Evolutionary conservation across 345 rosid genomes (phyloP).

Genomic region (Eutrema japonicum): DNA sequence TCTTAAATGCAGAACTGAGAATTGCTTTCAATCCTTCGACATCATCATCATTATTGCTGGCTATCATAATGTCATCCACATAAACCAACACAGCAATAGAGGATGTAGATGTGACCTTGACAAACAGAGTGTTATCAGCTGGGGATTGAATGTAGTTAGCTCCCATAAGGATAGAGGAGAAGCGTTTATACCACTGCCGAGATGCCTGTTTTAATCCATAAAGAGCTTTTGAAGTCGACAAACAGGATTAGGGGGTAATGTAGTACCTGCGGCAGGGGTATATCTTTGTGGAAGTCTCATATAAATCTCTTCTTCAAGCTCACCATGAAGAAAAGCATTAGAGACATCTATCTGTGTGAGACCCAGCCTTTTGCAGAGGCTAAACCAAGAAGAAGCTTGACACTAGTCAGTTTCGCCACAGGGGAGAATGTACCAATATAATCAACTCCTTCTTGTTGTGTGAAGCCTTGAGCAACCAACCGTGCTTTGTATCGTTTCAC

Average conservation of each 20-base stretch:
- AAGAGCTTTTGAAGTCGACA: neutral
- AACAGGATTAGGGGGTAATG: neutral
- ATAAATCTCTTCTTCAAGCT: neutral
- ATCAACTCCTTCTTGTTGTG: too few relatives aligned
- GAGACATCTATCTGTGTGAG: neutral
- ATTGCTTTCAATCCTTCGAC: too few relatives aligned
- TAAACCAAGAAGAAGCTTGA: neutral
- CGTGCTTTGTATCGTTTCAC: too few relatives aligned
- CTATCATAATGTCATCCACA: neutral
- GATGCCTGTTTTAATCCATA: neutral
- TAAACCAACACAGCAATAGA: neutral
- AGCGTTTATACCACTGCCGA: neutral
- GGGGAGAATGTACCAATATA: too few relatives aligned
- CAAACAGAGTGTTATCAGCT: neutral
- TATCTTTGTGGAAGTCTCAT: neutral
- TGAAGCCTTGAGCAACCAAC: too few relatives aligned
- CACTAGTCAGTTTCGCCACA: too few relatives aligned
- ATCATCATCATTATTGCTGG: neutral
- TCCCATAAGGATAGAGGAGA: rapidly evolving
- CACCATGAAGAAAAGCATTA: neutral
- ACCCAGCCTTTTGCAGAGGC: neutral
- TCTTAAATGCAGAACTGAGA: too few relatives aligned
- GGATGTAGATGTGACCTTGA: rapidly evolving
- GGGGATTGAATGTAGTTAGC: neutral
- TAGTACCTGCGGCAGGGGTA: neutral